Evolutionary conservation across 2,329 filamentous ascomycete genomes (phyloP).

Genomic region (Cytospora piceae): DNA sequence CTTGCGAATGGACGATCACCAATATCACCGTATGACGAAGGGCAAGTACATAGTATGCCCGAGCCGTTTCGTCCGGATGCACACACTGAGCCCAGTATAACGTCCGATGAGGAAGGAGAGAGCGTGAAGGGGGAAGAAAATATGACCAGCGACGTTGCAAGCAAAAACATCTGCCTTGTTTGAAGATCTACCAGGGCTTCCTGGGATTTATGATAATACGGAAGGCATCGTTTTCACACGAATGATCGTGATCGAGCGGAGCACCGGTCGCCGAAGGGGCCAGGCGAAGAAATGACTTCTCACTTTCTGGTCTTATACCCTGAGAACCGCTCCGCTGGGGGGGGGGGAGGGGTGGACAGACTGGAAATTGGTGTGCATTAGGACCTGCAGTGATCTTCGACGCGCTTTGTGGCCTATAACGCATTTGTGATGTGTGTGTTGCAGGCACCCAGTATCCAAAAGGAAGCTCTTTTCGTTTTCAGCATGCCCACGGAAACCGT

Average conservation of each 20-base stretch:
- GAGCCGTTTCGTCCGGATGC: slow-evolving; percentile 12
- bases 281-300: slow-evolving; percentile 19
- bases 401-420: slow-evolving; percentile 20
- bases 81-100: background rate
- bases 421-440: slow-evolving; percentile 14
- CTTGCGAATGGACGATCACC: background rate
- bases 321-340: slow-evolving; percentile 1
- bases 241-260: slow-evolving; percentile 19
- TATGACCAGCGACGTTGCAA: slow-evolving; percentile 8
- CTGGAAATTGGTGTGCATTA: slow-evolving; percentile 18
- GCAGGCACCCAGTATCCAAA: background rate
- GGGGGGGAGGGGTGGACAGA: slow-evolving; percentile 1
- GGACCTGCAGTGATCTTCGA: slow-evolving; percentile 21
- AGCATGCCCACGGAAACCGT: background rate
- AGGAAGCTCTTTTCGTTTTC: background rate
- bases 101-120: slow-evolving; percentile 25
- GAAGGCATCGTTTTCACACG: slow-evolving; percentile 13
- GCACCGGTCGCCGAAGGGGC: slow-evolving; percentile 15
- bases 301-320: background rate
- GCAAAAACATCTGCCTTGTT: slow-evolving; percentile 14
- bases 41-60: slow-evolving; percentile 3
- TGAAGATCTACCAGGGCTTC: slow-evolving; percentile 8
- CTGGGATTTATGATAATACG: slow-evolving; percentile 1
- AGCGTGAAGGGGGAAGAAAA: background rate
- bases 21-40: background rate